Evolutionary conservation across 768 basidiomycete species (phyloP).

Genomic region (Mrakia blollopis): DNA sequence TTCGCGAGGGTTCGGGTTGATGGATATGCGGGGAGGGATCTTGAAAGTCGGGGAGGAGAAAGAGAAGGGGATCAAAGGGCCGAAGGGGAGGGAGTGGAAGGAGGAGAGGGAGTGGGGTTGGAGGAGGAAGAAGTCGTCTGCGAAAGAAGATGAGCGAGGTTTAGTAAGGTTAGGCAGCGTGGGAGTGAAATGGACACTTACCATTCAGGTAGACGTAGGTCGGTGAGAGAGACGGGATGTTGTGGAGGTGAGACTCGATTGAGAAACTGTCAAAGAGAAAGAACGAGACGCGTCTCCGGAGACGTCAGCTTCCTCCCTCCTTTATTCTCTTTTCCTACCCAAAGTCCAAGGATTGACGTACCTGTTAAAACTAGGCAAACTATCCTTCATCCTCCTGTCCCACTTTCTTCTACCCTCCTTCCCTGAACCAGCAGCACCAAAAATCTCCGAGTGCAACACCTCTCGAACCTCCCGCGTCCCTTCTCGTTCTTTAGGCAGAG

Average conservation of each 20-base stretch:
- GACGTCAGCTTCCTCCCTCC: too few relatives aligned
- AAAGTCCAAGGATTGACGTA: too few relatives aligned
- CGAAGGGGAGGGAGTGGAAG: constrained; percentile 8
- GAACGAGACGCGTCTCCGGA: neutral
- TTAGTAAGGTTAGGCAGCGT: neutral
- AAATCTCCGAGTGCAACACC: neutral
- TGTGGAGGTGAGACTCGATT: neutral
- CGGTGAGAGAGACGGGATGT: neutral
- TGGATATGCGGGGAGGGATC: too few relatives aligned
- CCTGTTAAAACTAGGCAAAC: neutral
- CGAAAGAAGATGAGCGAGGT: neutral
- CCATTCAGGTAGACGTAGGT: neutral
- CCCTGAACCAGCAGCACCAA: neutral
- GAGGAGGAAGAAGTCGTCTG: constrained; percentile 6
- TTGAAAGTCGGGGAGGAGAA: neutral
- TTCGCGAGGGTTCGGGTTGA: neutral
- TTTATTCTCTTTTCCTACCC: too few relatives aligned
- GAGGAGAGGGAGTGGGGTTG: neutral
- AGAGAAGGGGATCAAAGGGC: neutral
- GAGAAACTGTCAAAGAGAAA: neutral
- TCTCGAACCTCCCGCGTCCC: neutral
- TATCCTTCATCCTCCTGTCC: neutral
- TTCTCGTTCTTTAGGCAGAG: neutral
- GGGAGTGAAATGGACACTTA: neutral
- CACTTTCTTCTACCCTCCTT: neutral